Evolutionary conservation across 345 rosid species (phyloP), one percentile per base, ranked within the genome.

Genomic region (Excoecaria cochinchinensis): DNA sequence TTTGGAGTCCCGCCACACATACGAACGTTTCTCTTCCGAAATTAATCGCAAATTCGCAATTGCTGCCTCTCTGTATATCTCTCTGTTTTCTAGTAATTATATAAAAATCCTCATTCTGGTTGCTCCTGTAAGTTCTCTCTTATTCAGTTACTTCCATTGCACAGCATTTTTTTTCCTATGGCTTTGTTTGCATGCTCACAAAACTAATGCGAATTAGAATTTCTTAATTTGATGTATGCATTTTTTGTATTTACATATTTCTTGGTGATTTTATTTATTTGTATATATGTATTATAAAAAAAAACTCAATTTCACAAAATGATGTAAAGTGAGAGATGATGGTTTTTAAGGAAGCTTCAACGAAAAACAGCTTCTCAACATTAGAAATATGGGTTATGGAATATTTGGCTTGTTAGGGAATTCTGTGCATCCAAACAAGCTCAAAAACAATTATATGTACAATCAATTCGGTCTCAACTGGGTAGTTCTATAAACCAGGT

Each of bases 391-490:
- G 39, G 60, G 15, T 15, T 25, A 74, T 55, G 73, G 75, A 69
- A 71, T 36, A 69, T 47, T 31, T 48, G 50, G 57, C n/a, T 67
- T 69, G 80, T 55, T 61, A 52, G 76, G 57, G 77, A 84, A 69
- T 62, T 72, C 78, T 78, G 75, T 81, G 79, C 81, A 74, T 66
- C 80, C 80, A 56, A 61, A 76, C 66, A 78, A 76, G 71, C 17
- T 21, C 19, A 16, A 67, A 70, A 76, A 76, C 60, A 70, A 68
- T 48, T 75, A 74, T 79, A 85, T 84, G 81, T 86, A 84, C 87
- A 89, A 47, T 71, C 40, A 81, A 72, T 71, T 64, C 19, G 65
- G 74, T 74, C 81, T 81, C 82, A 69, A 74, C 80, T 77, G 77
- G 80, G 72, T 67, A 63, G 69, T 50, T 84, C 72, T 57, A 62